Evolutionary conservation across 225 moss, liverwort and hornwort species (phyloP), one percentile per base, ranked within the genome.

Genomic region (Polytrichum commune): DNA sequence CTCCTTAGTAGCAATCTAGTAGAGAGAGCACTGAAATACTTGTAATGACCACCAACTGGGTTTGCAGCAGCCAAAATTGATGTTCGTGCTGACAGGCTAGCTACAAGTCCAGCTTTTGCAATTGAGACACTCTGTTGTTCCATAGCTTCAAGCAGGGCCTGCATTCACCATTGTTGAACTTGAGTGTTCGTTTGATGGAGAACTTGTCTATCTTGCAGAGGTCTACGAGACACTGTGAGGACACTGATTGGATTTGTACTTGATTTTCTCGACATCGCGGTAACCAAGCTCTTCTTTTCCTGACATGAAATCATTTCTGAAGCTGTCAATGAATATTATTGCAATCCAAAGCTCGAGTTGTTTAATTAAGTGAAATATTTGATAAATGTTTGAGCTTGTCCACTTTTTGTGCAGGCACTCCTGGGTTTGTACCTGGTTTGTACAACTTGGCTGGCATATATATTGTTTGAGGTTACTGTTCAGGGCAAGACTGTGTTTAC

Each of bases 121-220:
- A 98, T 87, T 27, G 97, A 98, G 57, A 98, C 95, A 73, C 91
- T 86, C 78, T 98, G 97, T 69, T 98, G 97, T 72, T 98, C 97
- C 97, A 98, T 98, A 55, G 97, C 92, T 83, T 98, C 97, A 81
- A 98, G 79, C 62, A 98, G 86, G 38, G 97, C 92, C 97, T 97
- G 72, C 68, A 29, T 35, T 35, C 35, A 35, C 9, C 35, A 35
- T 76, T 29, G 29, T 29, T 5, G 5, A 29, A 29, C 29, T 38
- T 9, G 0, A 38, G 10, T 13, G 10, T 10, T 38, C 13, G 3
- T 38, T 10, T 38, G 38, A 10, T 38, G 38, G 13, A 3, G 13
- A 10, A 38, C 38, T 10, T 38, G 38, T 38, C 56, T 27, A 38
- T 75, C 18, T 54, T 0, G 27, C 88, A 93, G 93, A 73, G 89